A percentile compares a stretch with the other conserved stretches of the same genome.
Conservation (phyloP, 257 asterid genomes). For the Solanum sejunctum region DNA sequence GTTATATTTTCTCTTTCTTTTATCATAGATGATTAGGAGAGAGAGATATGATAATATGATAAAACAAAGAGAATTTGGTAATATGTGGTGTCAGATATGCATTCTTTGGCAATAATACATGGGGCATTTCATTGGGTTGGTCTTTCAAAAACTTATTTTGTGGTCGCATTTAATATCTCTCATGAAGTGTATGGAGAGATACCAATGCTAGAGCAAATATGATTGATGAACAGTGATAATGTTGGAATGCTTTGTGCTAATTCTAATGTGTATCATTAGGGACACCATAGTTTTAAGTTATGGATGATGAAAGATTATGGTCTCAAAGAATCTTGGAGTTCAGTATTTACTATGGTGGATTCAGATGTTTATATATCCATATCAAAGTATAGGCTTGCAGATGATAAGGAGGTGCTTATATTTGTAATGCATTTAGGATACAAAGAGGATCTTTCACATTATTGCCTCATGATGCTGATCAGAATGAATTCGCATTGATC, state of each 20-base stretch:
- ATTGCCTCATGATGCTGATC: too few species aligned
- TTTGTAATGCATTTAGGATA: too few species aligned
- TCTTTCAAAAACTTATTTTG: neutral
- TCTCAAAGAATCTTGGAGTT: too few species aligned
- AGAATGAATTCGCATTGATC: too few species aligned
- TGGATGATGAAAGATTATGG: neutral
- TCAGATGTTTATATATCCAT: too few species aligned
- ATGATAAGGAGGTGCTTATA: too few species aligned
- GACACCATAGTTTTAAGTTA: neutral
- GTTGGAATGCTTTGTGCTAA: neutral
- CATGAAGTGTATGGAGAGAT: neutral
- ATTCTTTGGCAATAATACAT: neutral
- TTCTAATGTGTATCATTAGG: neutral
- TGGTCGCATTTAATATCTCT: neutral
- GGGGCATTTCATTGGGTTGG: neutral
- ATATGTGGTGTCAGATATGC: neutral
- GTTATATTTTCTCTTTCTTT: too few species aligned
- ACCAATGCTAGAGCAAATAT: neutral
- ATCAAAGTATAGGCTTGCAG: too few species aligned
- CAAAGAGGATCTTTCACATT: too few species aligned
- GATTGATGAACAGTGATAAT: neutral
- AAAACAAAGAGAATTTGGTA: too few species aligned
- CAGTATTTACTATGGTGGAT: neutral
- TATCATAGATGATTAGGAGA: too few species aligned
- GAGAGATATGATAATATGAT: too few species aligned